Base-by-base conservation (phyloP, 257 asterid genomes). In the Cordia subcordata region DNA sequence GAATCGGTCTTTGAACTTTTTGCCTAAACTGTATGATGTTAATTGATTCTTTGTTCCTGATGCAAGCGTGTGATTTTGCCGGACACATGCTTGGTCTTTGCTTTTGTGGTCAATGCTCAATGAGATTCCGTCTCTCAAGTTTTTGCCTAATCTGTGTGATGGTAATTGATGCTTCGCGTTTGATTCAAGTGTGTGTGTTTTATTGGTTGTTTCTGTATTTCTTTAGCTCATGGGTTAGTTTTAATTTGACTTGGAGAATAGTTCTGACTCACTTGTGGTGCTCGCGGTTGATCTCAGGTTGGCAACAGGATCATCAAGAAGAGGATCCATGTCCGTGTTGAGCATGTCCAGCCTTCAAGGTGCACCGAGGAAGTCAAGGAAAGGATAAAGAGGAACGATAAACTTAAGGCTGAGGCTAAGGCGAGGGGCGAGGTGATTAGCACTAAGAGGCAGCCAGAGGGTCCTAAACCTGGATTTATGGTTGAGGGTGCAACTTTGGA, bases 391-490 rank as follows among this genome's bases (percentile, higher is more conserved):
- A 73, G 68, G 73, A 87, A 87, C 15, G 94, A 87, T 59, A 65
- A 78, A 47, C 52, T 81, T 65, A 87, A 87, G 75, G 84, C 88
- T 0, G 91, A 79, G 2, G 96, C 94, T 0, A 85, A 79, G 73
- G 85, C 89, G 10, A 80, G 73, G 49, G 96, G 96, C 11, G 87
- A 75, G 51, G 38, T 83, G 13, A 75, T 88, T 58, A 83, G 95
- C 79, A 85, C 90, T 0, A 88, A 88, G 79, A 86, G 95, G 72
- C 91, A 79, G 80, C 94, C 95, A 0, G 73, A 67, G 44, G 95
- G 91, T n/a, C 96, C 96, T 13, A 88, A 88, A 22, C 94, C 94
- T 5, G 94, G 94, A 5, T 88, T 85, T 63, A 79, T 88, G 96
- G 94, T 88, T 9, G 83, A 55, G 69, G 94, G 94, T 19, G 80